Percentiles rank a stretch among this genome's conserved stretches.
phyloP scores from a whole-genome alignment of 371 early-diverging fungal genomes.

The Mortierella sp. region DNA sequence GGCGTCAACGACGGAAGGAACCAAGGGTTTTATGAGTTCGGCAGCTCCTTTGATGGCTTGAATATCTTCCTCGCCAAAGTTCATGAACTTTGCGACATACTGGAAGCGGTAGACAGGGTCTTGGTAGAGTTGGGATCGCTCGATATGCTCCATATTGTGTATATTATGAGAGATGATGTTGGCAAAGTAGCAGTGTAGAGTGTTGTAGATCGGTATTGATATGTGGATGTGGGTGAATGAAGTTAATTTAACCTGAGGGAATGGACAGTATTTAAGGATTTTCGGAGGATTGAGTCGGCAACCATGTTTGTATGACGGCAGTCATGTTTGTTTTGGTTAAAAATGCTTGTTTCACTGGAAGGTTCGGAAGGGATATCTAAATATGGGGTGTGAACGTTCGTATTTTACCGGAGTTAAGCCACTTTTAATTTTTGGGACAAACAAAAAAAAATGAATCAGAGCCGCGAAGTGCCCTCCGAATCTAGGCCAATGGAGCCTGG shows the following conservation, averaged over 20 bases:
- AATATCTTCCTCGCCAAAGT: constrained; percentile 73
- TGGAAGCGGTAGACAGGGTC: constrained; percentile 79
- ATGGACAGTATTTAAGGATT: neutral
- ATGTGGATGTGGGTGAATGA: neutral
- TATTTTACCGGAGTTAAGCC: no score
- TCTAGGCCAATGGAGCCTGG: no score
- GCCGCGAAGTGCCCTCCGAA: no score
- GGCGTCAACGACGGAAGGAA: constrained; percentile 84
- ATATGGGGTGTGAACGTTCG: no score
- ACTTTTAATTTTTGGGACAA: no score
- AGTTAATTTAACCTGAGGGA: neutral
- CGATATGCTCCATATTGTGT: constrained; percentile 66
- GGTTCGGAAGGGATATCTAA: neutral
- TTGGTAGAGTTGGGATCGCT: constrained; percentile 71
- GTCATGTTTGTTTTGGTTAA: no score
- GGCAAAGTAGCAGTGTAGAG: neutral
- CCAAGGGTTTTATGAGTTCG: constrained; percentile 72
- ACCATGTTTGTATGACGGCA: neutral
- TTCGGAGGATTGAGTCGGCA: neutral
- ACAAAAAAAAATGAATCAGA: no score
- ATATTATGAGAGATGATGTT: no score
- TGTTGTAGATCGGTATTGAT: neutral
- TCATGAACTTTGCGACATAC: constrained; percentile 78
- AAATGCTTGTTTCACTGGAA: no score
- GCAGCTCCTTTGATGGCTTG: constrained; percentile 77